Evolutionary conservation across 768 basidiomycete species (phyloP).

Genomic region (Leccinum incarnatum): DNA sequence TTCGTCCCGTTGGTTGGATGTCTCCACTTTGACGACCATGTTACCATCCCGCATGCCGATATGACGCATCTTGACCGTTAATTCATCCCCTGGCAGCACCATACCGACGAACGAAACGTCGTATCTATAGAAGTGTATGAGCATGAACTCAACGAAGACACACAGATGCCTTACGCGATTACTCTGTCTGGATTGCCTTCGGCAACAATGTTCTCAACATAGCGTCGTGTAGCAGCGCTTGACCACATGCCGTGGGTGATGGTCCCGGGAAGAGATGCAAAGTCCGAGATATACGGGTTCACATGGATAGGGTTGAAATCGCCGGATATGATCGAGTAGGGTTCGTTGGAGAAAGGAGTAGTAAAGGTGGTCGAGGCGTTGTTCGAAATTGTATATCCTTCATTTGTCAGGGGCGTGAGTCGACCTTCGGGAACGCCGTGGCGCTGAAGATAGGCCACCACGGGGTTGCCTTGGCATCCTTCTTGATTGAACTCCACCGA

Average conservation of each 20-base stretch:
- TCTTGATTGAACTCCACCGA: conserved; percentile 85
- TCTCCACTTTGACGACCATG: conserved; percentile 87
- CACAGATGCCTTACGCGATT: conserved; percentile 58
- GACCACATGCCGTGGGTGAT: conserved; percentile 99
- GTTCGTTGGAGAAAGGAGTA: conserved; percentile 89
- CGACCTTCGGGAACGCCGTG: conserved; percentile 81
- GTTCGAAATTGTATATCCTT: conserved; percentile 81
- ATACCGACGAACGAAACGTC: conserved; percentile 96
- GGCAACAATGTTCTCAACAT: conserved; percentile 91
- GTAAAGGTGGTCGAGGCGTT: conserved; percentile 64
- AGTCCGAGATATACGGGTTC: conserved; percentile 97
- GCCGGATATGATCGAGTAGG: conserved; percentile 93
- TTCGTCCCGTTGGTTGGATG: conserved; percentile 79
- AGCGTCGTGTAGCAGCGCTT: conserved; percentile 89
- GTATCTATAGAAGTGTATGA: conserved; percentile 51
- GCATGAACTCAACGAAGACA: conserved; percentile 1
- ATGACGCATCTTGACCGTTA: conserved; percentile 85
- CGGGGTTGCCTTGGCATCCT: conserved; percentile 89
- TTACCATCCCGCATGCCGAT: conserved; percentile 90
- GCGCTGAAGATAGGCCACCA: conserved; percentile 88
- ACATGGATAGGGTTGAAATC: conserved; percentile 99
- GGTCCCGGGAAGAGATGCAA: conserved; percentile 88
- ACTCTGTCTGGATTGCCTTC: conserved; percentile 92
- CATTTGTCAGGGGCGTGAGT: conserved; percentile 72
- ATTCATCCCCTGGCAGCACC: conserved; percentile 88